A percentile compares a stretch with the other conserved stretches of the same genome.
Evolutionary conservation across 2,329 filamentous ascomycete species (phyloP).

Genomic region (Talaromyces sp.): DNA sequence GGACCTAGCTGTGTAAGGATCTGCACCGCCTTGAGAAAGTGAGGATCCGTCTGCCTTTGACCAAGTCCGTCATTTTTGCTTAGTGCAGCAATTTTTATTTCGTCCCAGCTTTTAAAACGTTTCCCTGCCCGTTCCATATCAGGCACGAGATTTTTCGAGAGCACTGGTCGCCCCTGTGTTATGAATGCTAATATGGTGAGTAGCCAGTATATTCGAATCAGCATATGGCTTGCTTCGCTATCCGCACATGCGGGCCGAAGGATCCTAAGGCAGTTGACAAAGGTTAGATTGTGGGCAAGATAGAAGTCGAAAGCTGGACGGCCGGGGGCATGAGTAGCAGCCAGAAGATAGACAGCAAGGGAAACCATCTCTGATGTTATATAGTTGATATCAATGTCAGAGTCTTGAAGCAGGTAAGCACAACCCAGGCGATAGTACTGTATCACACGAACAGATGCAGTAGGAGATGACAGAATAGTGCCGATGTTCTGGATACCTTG

Average conservation of each 20-base stretch:
- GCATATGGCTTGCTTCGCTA: neutral
- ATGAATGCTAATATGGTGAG: neutral
- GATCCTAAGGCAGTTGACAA: neutral
- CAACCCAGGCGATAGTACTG: neutral
- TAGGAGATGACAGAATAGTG: neutral
- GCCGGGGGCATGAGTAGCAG: neutral
- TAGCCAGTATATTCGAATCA: constrained; percentile 1
- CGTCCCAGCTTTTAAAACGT: neutral
- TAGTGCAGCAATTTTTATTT: neutral
- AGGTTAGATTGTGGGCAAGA: neutral
- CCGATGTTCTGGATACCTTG: neutral
- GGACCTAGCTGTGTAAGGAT: neutral
- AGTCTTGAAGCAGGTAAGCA: neutral
- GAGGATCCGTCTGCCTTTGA: neutral
- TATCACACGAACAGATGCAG: neutral
- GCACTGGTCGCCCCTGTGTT: neutral
- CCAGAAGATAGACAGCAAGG: neutral
- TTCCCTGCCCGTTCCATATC: neutral
- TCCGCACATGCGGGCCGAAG: neutral
- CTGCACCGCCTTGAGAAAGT: neutral
- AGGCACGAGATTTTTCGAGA: neutral
- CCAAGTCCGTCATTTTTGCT: neutral
- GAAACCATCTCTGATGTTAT: neutral
- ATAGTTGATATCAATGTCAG: neutral
- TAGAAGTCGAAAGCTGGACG: neutral